Evolutionary conservation across 75 land plant genomes (phyloP), one percentile per base, ranked within the genome.

Genomic region (Azolla pinnata): DNA sequence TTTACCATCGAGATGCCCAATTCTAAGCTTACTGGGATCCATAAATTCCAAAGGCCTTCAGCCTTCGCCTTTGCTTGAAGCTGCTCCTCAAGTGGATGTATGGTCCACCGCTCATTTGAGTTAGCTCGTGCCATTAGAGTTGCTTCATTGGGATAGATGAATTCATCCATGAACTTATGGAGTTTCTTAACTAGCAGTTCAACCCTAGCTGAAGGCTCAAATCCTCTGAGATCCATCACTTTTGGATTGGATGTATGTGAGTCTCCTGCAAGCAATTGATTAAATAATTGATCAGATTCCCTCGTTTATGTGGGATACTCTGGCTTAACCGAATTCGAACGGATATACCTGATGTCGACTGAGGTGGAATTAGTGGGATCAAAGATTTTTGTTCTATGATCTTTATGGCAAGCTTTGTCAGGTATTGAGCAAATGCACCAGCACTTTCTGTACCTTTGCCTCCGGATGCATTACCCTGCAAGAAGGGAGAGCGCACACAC

Each of bases 381-480:
- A 84, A 73, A 59, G 84, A 65, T 30, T 70, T 32, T 5, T 48
- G 44, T 42, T 64, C 63, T 46, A 85, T 76, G 58, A 83, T 61
- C 28, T 60, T 59, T 75, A 79, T 76, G 49, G 90, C 98, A 57
- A 44, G 23, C 33, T 73, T 82, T 47, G 84, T 60, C 23, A 93
- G 60, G 62, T 46, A 66, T 29, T 59, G 73, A 44, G 80, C 81
- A 26, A 62, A 26, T 1, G 62, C 65, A n/a, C 82, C 96, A 32
- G 85, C 56, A 66, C 60, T 25, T 34, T 64, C 73, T 9, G 90
- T 86, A 29, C 82, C 81, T 60, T 82, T 71, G 48, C 95, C 96
- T 54, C 90, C 96, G 29, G 98, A 85, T 24, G 98, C 96, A 85
- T 88, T 93, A 12, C 98, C 98, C 98, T 93, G 63, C 30, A 66